Conservation (phyloP, 768 basidiomycete species). For the Mycena venus region DNA sequence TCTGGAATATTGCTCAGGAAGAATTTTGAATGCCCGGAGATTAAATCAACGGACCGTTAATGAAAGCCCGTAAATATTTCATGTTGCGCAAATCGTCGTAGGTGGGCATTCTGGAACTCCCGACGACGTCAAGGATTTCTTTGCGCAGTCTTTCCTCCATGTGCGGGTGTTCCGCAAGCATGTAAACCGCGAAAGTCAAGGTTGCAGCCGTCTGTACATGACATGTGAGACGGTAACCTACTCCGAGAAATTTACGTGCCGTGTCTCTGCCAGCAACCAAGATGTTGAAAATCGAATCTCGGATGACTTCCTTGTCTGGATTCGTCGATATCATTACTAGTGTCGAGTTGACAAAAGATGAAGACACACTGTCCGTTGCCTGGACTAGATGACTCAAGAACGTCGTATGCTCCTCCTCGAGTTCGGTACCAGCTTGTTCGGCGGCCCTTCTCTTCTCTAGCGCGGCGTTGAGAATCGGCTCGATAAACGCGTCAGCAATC, state of each 20-base stretch:
- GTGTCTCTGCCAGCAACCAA: slow-evolving; percentile 48
- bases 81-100: slow-evolving; percentile 52
- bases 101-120: slow-evolving; percentile 43
- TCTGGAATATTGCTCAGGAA: neutral
- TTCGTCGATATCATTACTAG: too few relatives aligned
- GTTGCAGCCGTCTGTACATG: slow-evolving; percentile 44
- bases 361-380: slow-evolving; percentile 54
- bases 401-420: slow-evolving; percentile 46
- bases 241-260: slow-evolving; percentile 16
- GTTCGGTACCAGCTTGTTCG: neutral
- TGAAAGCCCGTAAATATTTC: slow-evolving; percentile 57
- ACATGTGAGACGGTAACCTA: neutral
- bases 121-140: slow-evolving; percentile 51
- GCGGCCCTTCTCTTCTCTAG: slow-evolving; percentile 51
- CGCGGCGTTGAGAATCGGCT: slow-evolving; percentile 60
- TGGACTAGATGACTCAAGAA: slow-evolving; percentile 61
- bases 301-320: slow-evolving; percentile 36
- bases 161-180: slow-evolving; percentile 53
- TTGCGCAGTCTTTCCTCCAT: slow-evolving; percentile 47
- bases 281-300: slow-evolving; percentile 39
- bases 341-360: too few relatives aligned
- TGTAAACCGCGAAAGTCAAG: slow-evolving; percentile 52
- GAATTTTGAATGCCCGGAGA: too few relatives aligned
- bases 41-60: slow-evolving; percentile 30
- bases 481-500: slow-evolving; percentile 58